phyloP scores from a whole-genome alignment of 345 rosid genomes.

The Laguncularia racemosa region DNA sequence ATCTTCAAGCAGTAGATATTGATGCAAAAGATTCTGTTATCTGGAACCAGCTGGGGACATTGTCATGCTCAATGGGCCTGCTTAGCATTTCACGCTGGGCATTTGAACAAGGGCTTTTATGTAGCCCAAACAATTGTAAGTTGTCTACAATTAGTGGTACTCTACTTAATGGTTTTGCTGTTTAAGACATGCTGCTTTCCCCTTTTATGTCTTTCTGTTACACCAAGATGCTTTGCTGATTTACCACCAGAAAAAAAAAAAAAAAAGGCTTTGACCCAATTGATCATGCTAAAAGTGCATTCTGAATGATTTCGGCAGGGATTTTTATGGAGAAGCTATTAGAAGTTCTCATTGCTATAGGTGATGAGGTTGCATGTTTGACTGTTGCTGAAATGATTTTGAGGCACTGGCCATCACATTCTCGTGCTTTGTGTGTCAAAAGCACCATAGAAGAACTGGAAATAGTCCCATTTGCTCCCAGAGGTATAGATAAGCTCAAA shows the following conservation, averaged over 20 bases:
- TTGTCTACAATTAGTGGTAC: background rate
- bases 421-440: conserved; percentile 89
- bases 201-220: background rate
- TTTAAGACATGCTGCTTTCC: background rate
- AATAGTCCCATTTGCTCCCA: conserved; percentile 72
- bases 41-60: conserved; percentile 97
- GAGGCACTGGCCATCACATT: conserved; percentile 98
- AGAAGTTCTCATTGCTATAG: conserved; percentile 97
- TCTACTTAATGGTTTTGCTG: background rate
- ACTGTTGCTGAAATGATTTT: conserved; percentile 87
- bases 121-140: conserved; percentile 98
- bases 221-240: too few species aligned
- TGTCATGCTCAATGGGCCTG: conserved; percentile 92
- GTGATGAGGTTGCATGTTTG: conserved; percentile 97
- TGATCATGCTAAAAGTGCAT: background rate
- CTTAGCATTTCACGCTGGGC: conserved; percentile 96
- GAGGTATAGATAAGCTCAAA: conserved; percentile 90
- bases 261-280: too few species aligned
- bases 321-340: conserved; percentile 98
- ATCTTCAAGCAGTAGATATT: conserved; percentile 96
- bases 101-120: conserved; percentile 95
- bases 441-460: conserved; percentile 68
- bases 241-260: too few species aligned
- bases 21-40: conserved; percentile 93
- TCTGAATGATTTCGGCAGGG: conserved; percentile 45